Conservation (phyloP, 371 early-diverging fungal genomes). For the Apophysomyces trapeziformis region DNA sequence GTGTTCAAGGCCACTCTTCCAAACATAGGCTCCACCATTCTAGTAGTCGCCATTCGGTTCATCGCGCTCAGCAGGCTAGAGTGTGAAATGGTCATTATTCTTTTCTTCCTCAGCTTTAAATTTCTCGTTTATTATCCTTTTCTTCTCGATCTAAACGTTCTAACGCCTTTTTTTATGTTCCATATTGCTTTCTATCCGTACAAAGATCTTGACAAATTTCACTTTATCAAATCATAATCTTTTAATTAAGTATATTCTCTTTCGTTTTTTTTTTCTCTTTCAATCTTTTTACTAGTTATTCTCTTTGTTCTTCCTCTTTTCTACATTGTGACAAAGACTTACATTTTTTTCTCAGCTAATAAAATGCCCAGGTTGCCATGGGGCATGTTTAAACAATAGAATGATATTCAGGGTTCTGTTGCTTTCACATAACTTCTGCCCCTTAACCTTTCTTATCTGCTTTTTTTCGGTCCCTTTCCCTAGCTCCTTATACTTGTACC, state of each 20-base stretch:
- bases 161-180: neutral
- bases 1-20: constrained; percentile 44
- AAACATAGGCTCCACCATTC: constrained; percentile 7
- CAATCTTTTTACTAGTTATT: no score
- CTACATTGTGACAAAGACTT: neutral
- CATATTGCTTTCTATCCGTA: constrained; percentile 5
- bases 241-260: constrained; percentile 2
- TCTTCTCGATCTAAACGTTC: no score
- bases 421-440: neutral
- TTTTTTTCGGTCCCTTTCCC: constrained; percentile 1
- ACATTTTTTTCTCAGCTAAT: neutral
- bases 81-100: constrained; percentile 13
- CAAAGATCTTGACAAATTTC: constrained; percentile 14
- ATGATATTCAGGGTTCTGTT: constrained; percentile 10
- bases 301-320: neutral
- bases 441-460: neutral
- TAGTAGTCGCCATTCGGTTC: neutral
- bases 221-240: neutral
- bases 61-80: constrained; percentile 27
- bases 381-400: constrained; percentile 1
- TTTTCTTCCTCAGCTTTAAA: neutral
- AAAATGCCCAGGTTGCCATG: neutral
- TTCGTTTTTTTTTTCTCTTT: neutral
- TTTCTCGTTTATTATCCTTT: no score
- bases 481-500: neutral